These are phyloP conservation scores for Leptomonas pyrrhocoris DNA, from an alignment of 208 protist species.

Conservation along the genomic window DNA sequence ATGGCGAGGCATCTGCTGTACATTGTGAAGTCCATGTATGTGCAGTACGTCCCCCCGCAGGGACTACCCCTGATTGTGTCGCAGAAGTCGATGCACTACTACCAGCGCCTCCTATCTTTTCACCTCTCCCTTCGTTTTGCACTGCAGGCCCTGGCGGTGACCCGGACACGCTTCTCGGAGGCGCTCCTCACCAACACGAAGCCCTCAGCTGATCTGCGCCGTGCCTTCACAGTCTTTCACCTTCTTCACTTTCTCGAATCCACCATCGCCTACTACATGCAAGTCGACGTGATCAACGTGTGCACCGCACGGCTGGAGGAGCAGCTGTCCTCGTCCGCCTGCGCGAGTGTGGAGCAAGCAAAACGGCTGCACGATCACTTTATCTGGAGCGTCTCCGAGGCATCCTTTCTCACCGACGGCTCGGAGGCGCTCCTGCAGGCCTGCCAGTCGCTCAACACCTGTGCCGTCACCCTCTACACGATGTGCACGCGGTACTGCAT, in stretches of 20 bases:
- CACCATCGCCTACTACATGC: constrained; percentile 68
- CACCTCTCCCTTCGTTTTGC: constrained; percentile 69
- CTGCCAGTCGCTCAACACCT: constrained; percentile 49
- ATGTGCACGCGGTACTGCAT: constrained; percentile 71
- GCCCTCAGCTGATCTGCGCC: constrained; percentile 64
- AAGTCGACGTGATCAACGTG: constrained; percentile 78
- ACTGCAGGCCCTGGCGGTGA: constrained; percentile 58
- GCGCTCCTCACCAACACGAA: constrained; percentile 61
- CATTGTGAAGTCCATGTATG: constrained; percentile 41
- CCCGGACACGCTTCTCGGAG: constrained; percentile 59
- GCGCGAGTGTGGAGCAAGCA: constrained; percentile 74
- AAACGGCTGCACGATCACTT: constrained; percentile 76
- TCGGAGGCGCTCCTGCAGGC: constrained; percentile 49
- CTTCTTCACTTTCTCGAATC: constrained; percentile 66
- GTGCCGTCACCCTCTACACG: constrained; percentile 54
- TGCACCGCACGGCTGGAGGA: constrained; percentile 46
- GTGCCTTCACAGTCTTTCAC: constrained; percentile 69
- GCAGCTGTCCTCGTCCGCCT: constrained; percentile 38
- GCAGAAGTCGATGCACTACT: constrained; percentile 70
- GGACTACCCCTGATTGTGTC: constrained; percentile 74
- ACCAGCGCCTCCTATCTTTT: constrained; percentile 75
- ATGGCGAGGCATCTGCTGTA: constrained; percentile 52
- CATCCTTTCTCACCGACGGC: constrained; percentile 65
- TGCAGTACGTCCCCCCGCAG: constrained; percentile 52
- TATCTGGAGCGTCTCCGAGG: constrained; percentile 76